Evolutionary conservation across 495 filamentous ascomycete genomes (phyloP).

Genomic region (Xanthoparmelia taractica): DNA sequence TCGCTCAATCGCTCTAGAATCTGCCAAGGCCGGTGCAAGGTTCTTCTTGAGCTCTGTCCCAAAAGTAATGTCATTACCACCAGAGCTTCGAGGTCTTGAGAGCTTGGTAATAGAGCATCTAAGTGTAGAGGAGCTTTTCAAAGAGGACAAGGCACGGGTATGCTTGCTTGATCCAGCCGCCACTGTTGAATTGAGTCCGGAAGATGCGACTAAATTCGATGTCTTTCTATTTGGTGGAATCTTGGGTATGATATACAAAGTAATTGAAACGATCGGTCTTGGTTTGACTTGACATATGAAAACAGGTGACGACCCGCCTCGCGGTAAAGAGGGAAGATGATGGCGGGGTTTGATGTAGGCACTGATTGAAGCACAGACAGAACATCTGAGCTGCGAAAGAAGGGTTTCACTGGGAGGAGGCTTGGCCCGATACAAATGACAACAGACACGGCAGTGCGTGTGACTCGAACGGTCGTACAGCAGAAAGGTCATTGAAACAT

Average conservation of each 20-base stretch:
- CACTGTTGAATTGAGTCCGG: constrained; percentile 67
- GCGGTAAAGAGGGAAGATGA: constrained; percentile 53
- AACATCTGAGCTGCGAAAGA: constrained; percentile 84
- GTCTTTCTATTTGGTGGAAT: constrained; percentile 95
- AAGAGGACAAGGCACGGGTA: constrained; percentile 55
- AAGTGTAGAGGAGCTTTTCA: constrained; percentile 73
- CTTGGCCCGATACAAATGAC: constrained; percentile 96
- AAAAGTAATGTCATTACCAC: constrained; percentile 55
- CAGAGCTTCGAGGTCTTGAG: constrained; percentile 47
- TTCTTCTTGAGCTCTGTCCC: constrained; percentile 87
- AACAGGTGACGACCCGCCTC: constrained; percentile 85
- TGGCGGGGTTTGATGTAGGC: constrained; percentile 4
- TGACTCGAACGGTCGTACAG: constrained; percentile 82
- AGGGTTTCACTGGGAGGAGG: constrained; percentile 81
- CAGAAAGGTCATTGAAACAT: constrained; percentile 54
- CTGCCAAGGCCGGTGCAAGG: constrained; percentile 51
- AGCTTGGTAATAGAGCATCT: constrained; percentile 59
- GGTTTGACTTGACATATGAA: neutral
- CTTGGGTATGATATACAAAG: constrained; percentile 56
- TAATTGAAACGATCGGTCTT: neutral
- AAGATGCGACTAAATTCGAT: constrained; percentile 75
- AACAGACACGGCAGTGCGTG: constrained; percentile 91
- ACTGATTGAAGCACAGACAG: constrained; percentile 52
- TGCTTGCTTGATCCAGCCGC: constrained; percentile 88
- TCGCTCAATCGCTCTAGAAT: constrained; percentile 73